Conservation (phyloP, 75 land plant genomes). For the Larix kaempferi region DNA sequence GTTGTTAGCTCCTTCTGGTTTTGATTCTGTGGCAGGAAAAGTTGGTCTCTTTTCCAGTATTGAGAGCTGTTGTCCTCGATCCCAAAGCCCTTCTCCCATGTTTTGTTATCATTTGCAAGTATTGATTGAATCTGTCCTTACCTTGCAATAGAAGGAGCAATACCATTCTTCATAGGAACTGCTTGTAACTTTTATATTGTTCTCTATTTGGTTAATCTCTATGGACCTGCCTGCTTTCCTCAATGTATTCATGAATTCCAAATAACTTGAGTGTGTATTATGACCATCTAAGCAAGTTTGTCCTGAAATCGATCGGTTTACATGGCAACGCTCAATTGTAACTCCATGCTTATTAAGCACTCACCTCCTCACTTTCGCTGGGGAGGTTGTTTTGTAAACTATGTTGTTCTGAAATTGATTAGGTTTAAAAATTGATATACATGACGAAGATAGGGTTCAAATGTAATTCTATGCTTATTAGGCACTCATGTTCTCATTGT, state of each 20-base stretch:
- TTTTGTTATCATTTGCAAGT: constrained; percentile 79
- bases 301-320: constrained; percentile 7
- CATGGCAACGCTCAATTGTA: no score
- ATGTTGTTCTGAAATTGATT: no score
- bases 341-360: not conserved
- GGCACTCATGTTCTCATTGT: no score
- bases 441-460: no score
- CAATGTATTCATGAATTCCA: not conserved
- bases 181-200: not conserved
- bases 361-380: no score
- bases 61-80: constrained; percentile 71
- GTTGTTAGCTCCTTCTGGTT: constrained; percentile 52
- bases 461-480: no score
- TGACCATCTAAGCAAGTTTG: not conserved
- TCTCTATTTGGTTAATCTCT: not conserved
- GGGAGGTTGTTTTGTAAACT: no score
- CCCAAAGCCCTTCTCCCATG: constrained; percentile 82
- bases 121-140: constrained; percentile 25
- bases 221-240: not conserved
- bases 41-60: constrained; percentile 64
- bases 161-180: not conserved
- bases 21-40: constrained; percentile 79
- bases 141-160: not conserved
- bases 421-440: no score
- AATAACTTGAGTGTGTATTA: not conserved